Evolutionary conservation across 2,329 filamentous ascomycete genomes (phyloP).

Genomic region (Teratosphaeria epicoccoides): DNA sequence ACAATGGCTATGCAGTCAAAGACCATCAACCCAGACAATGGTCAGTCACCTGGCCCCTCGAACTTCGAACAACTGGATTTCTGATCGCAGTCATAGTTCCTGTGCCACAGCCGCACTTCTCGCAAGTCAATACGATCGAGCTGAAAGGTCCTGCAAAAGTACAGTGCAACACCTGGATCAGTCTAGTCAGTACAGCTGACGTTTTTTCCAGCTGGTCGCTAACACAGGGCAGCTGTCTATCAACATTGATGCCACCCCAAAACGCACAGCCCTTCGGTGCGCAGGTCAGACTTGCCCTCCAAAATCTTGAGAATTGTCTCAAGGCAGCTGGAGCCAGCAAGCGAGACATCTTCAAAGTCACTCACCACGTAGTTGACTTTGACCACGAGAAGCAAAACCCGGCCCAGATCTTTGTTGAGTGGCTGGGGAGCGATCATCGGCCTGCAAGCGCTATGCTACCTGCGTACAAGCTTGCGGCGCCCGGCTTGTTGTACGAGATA

Average conservation of each 20-base stretch:
- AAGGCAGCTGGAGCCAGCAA: slow-evolving; percentile 10
- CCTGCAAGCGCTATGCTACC: slow-evolving; percentile 7
- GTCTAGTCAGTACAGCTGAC: neutral
- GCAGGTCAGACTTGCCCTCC: slow-evolving; percentile 10
- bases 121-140: neutral
- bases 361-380: slow-evolving; percentile 13
- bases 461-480: neutral
- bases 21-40: neutral
- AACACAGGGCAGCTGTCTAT: slow-evolving; percentile 13
- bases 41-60: too few relatives aligned
- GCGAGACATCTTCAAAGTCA: slow-evolving; percentile 14
- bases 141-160: neutral
- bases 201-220: slow-evolving; percentile 4
- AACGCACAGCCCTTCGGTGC: slow-evolving; percentile 6
- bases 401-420: slow-evolving; percentile 10
- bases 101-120: neutral
- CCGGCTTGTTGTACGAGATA: neutral
- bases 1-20: neutral
- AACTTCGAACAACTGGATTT: too few relatives aligned
- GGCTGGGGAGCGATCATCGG: slow-evolving; percentile 10
- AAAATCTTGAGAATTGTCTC: slow-evolving; percentile 13
- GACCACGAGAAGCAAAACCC: slow-evolving; percentile 12
- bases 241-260: slow-evolving; percentile 6
- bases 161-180: neutral
- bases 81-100: neutral